phyloP scores from a whole-genome alignment of 768 basidiomycete genomes.

The Cystofilobasidium bisporidii region DNA sequence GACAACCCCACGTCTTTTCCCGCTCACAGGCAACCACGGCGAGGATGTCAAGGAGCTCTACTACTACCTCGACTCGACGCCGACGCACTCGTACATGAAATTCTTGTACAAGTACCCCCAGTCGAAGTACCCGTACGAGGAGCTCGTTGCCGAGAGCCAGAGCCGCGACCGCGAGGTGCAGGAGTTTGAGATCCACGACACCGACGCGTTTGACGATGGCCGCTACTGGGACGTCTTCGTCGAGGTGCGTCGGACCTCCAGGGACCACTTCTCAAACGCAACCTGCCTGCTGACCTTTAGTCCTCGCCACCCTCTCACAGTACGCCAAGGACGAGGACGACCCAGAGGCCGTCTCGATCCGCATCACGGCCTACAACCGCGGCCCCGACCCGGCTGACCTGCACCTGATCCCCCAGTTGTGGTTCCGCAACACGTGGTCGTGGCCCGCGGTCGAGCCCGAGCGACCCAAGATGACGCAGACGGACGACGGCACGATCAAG shows the following conservation, averaged over 20 bases:
- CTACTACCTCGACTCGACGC: conserved; percentile 96
- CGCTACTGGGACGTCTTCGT: conserved; percentile 98
- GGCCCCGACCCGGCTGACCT: conserved; percentile 89
- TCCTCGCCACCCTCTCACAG: conserved; percentile 42
- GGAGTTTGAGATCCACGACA: conserved; percentile 91
- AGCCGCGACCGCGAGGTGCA: conserved; percentile 71
- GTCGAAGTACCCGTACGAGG: conserved; percentile 80
- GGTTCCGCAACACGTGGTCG: conserved; percentile 98
- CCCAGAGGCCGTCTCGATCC: conserved; percentile 75
- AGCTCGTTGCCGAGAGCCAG: conserved; percentile 75
- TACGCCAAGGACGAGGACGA: conserved; percentile 96
- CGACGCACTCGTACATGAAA: conserved; percentile 99
- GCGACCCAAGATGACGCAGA: conserved; percentile 37
- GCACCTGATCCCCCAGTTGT: conserved; percentile 89
- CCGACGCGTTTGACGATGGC: conserved; percentile 81
- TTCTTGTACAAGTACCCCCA: conserved; percentile 99
- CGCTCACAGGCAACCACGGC: conserved; percentile 75
- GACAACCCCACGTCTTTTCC: conserved; percentile 2
- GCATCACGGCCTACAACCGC: conserved; percentile 92
- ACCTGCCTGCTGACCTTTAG: background rate
- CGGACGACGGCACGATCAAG: conserved; percentile 47
- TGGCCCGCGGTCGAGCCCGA: conserved; percentile 53
- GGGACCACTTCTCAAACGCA: too few relatives aligned
- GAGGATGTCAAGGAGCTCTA: conserved; percentile 99
- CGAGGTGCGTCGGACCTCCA: conserved; percentile 69